Evolutionary conservation across 2,329 filamentous ascomycete species (phyloP), one percentile per base, ranked within the genome.

Genomic region (Colletotrichum trifolii): DNA sequence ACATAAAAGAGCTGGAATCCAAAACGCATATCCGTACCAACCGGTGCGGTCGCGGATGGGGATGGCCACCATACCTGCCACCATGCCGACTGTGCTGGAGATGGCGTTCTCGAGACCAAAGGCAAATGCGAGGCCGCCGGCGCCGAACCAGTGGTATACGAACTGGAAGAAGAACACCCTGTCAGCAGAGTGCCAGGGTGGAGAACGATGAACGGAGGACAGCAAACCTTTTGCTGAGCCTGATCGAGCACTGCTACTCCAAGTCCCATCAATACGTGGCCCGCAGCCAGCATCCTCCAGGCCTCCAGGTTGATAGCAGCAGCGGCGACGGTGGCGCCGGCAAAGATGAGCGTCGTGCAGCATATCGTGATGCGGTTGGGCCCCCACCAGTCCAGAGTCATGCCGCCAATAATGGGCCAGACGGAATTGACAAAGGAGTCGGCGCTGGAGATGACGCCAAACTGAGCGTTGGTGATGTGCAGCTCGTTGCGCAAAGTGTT

Each of bases 1-100:
- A 43, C 70, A 71, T 47, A 71, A 71, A 39, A 69, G 53, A 6
- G 60, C 68, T 1, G 70, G 69, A 7, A 71, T 65, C 70, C 70
- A 71, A n/a, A 71, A 71, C 0, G 68, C 71, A 69, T 69, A 71
- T 2, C 70, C 70, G 35, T 71, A 71, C 69, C 69, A 71, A 1
- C 70, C 70, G 10, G 69, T 71, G 4, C 65, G 43, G 17, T 71
- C 60, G 9, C 67, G 65, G 12, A 71, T 71, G 9, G 69, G 70
- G 8, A 70, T 67, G 3, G 70, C 70, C 4, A 71, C 68, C 70
- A 71, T 71, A 38, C 70, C 69, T 2, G 68, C 61, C 2, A 69
- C 68, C 40, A 71, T 67, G 17, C 69, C 64, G 40, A 71, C 56
- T 1, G 69, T 68, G n/a, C 59, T 69, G 4, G 70, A 55, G 12